A percentile compares a stretch with the other conserved stretches of the same genome.
These are phyloP conservation scores for Tarenaya hassleriana DNA, from an alignment of 345 rosid species.

Conservation along the genomic window DNA sequence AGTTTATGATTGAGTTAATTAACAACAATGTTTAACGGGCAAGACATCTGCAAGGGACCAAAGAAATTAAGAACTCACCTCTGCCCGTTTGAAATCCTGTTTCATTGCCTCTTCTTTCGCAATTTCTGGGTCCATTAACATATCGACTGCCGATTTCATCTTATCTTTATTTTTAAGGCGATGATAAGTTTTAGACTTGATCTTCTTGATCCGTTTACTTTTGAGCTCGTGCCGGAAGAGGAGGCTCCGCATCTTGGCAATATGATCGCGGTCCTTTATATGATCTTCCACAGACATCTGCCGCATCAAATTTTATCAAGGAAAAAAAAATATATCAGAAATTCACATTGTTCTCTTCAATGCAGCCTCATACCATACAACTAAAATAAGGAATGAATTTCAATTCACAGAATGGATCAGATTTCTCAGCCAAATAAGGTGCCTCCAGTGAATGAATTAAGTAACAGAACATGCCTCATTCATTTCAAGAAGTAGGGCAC, in stretches of 20 bases:
- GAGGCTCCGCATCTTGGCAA: conserved; percentile 82
- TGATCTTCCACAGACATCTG: conserved; percentile 83
- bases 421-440: conserved; percentile 5
- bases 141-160: conserved; percentile 37
- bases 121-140: conserved; percentile 73
- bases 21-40: background rate
- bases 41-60: background rate
- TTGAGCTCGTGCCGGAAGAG: conserved; percentile 87
- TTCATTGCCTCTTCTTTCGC: conserved; percentile 74
- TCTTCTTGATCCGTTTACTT: conserved; percentile 75
- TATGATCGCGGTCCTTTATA: conserved; percentile 42
- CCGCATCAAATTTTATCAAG: conserved; percentile 18
- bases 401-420: background rate
- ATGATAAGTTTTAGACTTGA: conserved; percentile 82
- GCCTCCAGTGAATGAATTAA: conserved; percentile 5
- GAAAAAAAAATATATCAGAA: conserved; percentile 8
- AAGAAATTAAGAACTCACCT: conserved; percentile 43
- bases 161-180: conserved; percentile 67
- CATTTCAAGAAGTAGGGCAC: conserved; percentile 75
- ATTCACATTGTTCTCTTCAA: background rate
- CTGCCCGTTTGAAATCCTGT: conserved; percentile 70
- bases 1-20: background rate
- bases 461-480: conserved; percentile 50
- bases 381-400: background rate
- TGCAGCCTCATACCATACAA: background rate